phyloP scores from a whole-genome alignment of 139 green algal species.

The Nannochloris sp. region DNA sequence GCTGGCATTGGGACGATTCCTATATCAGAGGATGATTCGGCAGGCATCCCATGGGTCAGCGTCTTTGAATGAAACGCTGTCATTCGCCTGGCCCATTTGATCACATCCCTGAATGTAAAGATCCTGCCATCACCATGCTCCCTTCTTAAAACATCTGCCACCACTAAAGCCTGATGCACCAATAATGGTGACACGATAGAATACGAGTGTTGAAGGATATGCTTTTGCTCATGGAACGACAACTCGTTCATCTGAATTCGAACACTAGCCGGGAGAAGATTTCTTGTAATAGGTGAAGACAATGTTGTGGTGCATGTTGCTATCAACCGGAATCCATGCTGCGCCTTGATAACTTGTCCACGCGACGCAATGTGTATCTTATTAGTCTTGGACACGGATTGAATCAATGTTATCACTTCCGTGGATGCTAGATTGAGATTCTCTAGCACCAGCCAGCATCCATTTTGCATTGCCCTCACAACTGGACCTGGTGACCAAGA shows the following conservation, averaged over 20 bases:
- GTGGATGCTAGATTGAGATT: conserved; percentile 84
- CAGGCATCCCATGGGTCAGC: not conserved
- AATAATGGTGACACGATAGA: conserved; percentile 50
- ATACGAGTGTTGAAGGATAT: conserved; percentile 51
- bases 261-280: conserved; percentile 35
- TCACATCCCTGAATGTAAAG: conserved; percentile 66
- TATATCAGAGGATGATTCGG: conserved; percentile 5
- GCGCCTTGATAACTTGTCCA: conserved; percentile 51
- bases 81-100: conserved; percentile 79
- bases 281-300: too few relatives aligned
- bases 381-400: conserved; percentile 72
- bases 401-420: conserved; percentile 82
- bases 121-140: conserved; percentile 34
- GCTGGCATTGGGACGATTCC: conserved; percentile 20
- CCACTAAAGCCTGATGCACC: conserved; percentile 49
- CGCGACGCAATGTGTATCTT: conserved; percentile 62
- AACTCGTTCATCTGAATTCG: conserved; percentile 59
- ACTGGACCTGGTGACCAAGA: conserved; percentile 87
- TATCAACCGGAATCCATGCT: conserved; percentile 74
- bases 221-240: conserved; percentile 55
- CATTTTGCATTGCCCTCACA: conserved; percentile 72
- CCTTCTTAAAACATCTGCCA: conserved; percentile 43
- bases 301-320: conserved; percentile 43
- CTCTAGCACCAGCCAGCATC: conserved; percentile 91
- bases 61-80: conserved; percentile 10